Evolutionary conservation across 2,329 filamentous ascomycete genomes (phyloP).

Genomic region (Colletotrichum cordylinicola): DNA sequence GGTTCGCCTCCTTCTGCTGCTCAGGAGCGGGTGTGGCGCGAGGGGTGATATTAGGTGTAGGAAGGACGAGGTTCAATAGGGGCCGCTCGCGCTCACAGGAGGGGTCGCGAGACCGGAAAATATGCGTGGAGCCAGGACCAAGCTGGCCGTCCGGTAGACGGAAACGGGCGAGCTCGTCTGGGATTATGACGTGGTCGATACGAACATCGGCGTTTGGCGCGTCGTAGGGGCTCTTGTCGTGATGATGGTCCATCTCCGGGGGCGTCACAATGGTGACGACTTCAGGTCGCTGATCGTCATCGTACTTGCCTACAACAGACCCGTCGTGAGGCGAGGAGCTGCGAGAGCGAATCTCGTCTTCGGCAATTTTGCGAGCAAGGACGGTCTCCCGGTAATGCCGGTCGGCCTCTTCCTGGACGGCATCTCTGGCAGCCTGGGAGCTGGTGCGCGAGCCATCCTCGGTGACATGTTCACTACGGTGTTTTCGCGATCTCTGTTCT

Average conservation of each 20-base stretch:
- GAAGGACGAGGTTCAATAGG: conserved; percentile 64
- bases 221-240: conserved; percentile 57
- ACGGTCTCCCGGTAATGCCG: conserved; percentile 61
- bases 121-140: conserved; percentile 31
- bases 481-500: conserved; percentile 40
- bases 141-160: conserved; percentile 28
- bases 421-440: conserved; percentile 40
- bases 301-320: conserved; percentile 63
- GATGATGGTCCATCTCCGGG: conserved; percentile 52
- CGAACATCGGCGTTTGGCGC: conserved; percentile 68
- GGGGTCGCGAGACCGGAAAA: conserved; percentile 55
- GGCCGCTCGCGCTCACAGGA: conserved; percentile 62
- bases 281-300: conserved; percentile 36
- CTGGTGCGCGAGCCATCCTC: conserved; percentile 39
- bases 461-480: conserved; percentile 35
- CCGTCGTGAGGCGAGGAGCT: conserved; percentile 53
- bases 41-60: conserved; percentile 63
- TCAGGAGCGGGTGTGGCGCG: conserved; percentile 30
- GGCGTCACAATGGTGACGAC: conserved; percentile 59
- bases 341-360: conserved; percentile 59
- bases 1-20: conserved; percentile 17
- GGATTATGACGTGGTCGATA: conserved; percentile 64
- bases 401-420: conserved; percentile 63
- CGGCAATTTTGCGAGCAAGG: conserved; percentile 58
- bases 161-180: conserved; percentile 52